A percentile compares a stretch with the other conserved stretches of the same genome.
Conservation (phyloP, 345 rosid genomes). For the Syzygium grande region DNA sequence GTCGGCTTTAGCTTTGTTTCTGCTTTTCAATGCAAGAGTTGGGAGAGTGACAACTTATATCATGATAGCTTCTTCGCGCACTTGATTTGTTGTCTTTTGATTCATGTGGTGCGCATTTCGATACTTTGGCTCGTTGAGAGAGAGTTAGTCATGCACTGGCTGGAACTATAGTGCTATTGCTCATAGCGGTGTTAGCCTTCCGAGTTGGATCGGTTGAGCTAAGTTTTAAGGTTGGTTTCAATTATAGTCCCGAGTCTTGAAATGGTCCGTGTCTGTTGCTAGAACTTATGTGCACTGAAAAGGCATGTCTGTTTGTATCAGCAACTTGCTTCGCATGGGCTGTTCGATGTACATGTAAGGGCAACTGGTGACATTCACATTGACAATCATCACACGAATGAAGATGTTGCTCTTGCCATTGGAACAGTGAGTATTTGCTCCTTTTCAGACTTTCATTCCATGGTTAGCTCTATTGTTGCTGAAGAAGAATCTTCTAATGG, state of each 20-base stretch:
- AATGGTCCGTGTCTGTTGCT: background rate
- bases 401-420: conserved; percentile 89
- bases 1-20: background rate
- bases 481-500: background rate
- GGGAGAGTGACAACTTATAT: background rate
- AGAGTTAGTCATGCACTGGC: background rate
- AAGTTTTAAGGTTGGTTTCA: background rate
- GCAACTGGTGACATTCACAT: conserved; percentile 90
- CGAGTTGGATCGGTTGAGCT: background rate
- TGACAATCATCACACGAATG: conserved; percentile 90
- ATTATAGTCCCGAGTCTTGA: background rate
- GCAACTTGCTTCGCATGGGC: conserved; percentile 97
- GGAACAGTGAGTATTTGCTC: conserved; percentile 47
- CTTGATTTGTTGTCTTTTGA: background rate
- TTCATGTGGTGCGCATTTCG: background rate
- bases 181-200: background rate
- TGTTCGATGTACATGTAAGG: conserved; percentile 80
- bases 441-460: background rate
- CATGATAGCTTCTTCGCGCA: background rate
- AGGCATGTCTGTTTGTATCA: conserved; percentile 8
- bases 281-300: background rate
- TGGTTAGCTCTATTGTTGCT: background rate
- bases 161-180: background rate
- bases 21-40: background rate
- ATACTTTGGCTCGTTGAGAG: background rate